Evolutionary conservation across 768 basidiomycete species (phyloP), one percentile per base, ranked within the genome.

Genomic region (Amanita thiersii): DNA sequence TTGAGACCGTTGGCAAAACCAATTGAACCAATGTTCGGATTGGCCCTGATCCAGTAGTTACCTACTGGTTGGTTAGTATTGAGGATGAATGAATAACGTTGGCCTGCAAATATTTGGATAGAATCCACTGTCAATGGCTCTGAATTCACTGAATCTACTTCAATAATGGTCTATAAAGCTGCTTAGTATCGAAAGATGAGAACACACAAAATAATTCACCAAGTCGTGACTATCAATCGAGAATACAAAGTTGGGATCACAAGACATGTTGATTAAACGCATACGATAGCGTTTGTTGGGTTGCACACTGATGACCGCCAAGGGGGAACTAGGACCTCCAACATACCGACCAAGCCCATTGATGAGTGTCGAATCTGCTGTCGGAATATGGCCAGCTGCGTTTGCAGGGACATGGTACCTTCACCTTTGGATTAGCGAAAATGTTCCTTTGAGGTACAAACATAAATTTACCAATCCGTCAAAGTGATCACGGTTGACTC

Each of bases 251-350:
- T 61, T 56, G 2, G 69, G 63, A 38, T 68, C 63, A 50, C 79
- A 80, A 17, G 76, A 71, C 7, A 69, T 63, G 7, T 64, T 59
- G 21, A 80, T 46, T 1, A 81, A 26, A 3, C 78, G 68, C 57
- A 80, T 72, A 11, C 79, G 69, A 48, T 79, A 79, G 3, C 73
- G 62, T 30, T 53, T 55, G 9, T 65, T 63, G 0, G 38, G 44
- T 3, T 51, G 33, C 15, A 80, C 73, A 25, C 60, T 59, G 44
- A 79, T 56, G 3, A 77, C 64, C 0, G 76, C 49, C 18, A 77
- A 59, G 1, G 60, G 50, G 2, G 57, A 50, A 2, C 44, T 18
- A 4, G 73, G 68, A 3, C 73, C 73, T 3, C 60, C 65, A 4
- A 46, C 4, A 48, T 64, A 69, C 29, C 75, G 69, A 15, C 77